Base-by-base conservation (phyloP, 2,329 filamentous ascomycete genomes). In the Stemphylium vesicarium region DNA sequence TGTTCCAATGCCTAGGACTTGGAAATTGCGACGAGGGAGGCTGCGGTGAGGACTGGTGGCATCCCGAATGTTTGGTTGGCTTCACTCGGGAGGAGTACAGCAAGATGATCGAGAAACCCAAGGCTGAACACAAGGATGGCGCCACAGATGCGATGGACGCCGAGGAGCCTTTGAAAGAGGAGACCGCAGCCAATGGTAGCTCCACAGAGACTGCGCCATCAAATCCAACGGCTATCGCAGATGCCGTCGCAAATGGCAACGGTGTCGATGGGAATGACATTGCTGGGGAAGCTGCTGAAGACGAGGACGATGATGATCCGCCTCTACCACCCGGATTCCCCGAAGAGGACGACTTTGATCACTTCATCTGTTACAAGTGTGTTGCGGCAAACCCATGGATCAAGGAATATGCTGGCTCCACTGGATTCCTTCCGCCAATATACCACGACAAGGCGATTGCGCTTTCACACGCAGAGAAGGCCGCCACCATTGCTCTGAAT, bases 31-130 rank as follows among this genome's bases (percentile, higher is more conserved):
- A 94, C 63, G 88, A 88, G 1, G 93, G 93, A 13, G 94, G 93
- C 4, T 98, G 94, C 76, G 94, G 94, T 11, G 94, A 98, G 78
- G 94, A 98, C 71, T 98, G 94, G 94, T 98, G 92, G 83, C 94
- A 98, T 78, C 92, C 94, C 0, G 92, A 95, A 59, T 98, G 94
- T 71, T 79, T 98, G 7, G 86, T 96, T 43, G 93, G 93, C 5
- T 78, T 96, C 64, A 87, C 88, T 0, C 85, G 91, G 10, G 84
- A 86, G 55, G 93, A 90, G 86, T 86, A 82, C 60, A 86, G 88
- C 69, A 82, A 74, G 40, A 66, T 60, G 55, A 52, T 67, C 18
- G 62, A 76, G 49, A 71, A 70, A 39, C 56, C 56, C 4, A 62
- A 64, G 22, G 32, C 10, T n/a, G 57, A 60, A 35, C 59, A 51